Percentiles rank a stretch among this genome's conserved stretches.
Conservation (phyloP, 2,329 filamentous ascomycete species). For the Alternaria incomplexa region DNA sequence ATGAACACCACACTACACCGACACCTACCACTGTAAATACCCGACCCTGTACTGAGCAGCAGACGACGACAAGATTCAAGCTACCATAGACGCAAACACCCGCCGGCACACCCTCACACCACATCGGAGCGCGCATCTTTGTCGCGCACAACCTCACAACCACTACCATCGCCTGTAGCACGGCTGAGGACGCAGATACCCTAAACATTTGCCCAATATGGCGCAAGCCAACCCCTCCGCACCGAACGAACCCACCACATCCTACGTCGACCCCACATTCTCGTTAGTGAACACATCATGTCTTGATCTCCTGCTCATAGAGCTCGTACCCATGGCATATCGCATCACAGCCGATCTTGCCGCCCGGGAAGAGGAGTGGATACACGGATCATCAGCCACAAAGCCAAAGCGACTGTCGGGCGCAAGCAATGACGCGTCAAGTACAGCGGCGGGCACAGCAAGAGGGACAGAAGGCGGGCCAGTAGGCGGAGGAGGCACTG, state of each 20-base stretch:
- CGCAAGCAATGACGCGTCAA: constrained; percentile 32
- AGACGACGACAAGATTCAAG: not conserved
- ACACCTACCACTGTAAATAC: not conserved
- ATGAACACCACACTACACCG: not conserved
- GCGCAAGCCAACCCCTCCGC: constrained; percentile 17
- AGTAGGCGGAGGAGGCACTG: constrained; percentile 26
- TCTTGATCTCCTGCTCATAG: constrained; percentile 93
- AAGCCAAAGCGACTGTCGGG: constrained; percentile 25
- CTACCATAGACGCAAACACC: not conserved
- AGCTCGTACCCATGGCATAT: constrained; percentile 93
- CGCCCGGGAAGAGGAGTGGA: constrained; percentile 53
- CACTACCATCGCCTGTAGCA: not conserved
- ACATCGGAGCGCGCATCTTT: not conserved
- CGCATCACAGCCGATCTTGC: constrained; percentile 79
- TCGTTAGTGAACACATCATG: constrained; percentile 82
- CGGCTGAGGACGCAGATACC: not conserved
- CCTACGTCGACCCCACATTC: constrained; percentile 72
- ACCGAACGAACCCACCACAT: constrained; percentile 22
- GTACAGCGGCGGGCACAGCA: constrained; percentile 31
- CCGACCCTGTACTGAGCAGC: not conserved
- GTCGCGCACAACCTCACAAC: not conserved
- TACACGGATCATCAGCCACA: constrained; percentile 13
- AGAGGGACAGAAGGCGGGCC: constrained; percentile 14
- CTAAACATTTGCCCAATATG: constrained; percentile 10
- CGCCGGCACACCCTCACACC: not conserved